Base-by-base conservation (phyloP, 2,329 filamentous ascomycete species). In the Colletotrichum sp. region DNA sequence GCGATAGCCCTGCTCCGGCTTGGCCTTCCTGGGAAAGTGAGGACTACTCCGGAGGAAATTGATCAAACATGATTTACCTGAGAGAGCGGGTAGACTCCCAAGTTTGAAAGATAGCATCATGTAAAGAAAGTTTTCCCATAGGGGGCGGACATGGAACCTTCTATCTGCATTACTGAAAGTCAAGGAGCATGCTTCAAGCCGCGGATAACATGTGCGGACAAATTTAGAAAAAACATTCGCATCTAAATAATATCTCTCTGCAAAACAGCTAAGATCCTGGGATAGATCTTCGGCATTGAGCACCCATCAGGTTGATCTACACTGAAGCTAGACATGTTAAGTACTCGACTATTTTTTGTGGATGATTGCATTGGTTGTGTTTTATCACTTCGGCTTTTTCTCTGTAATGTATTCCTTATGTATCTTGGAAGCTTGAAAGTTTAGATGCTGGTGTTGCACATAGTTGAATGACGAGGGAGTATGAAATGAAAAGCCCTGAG, bases 181-280 rank as follows among this genome's bases (percentile, higher is more conserved):
- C 39, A n/a, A 49, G 0, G 39, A 6, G 39, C 18, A 12, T 49
- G 0, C 18, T 49, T n/a, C 18, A n/a, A 49, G 39, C 39, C 2
- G 0, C 39, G 0, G 39, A 49, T 4, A 10, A n/a, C 3, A n/a
- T n/a, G 18, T n/a, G 39, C 18, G 39, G 39, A 49, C 39, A 5
- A 49, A 0, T 6, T n/a, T 49, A 2, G 26, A 26, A 2, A 26
- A 26, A 26, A 26, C 1, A n/a, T n/a, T n/a, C 0, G 1, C 39
- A n/a, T 49, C 3, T 2, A 49, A n/a, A 49, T n/a, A 6, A 49
- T n/a, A 6, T 12, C 39, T 49, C 12, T n/a, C 3, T 49, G 18
- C 5, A 10, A 49, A 49, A 49, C 9, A 49, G 9, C 6, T 49
- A 4, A n/a, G 39, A 5, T 7, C 39, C 18, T n/a, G 39, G 39